These are phyloP conservation scores for Spathaspora sp. DNA, from an alignment of 805 yeast species.

Conservation along the genomic window DNA sequence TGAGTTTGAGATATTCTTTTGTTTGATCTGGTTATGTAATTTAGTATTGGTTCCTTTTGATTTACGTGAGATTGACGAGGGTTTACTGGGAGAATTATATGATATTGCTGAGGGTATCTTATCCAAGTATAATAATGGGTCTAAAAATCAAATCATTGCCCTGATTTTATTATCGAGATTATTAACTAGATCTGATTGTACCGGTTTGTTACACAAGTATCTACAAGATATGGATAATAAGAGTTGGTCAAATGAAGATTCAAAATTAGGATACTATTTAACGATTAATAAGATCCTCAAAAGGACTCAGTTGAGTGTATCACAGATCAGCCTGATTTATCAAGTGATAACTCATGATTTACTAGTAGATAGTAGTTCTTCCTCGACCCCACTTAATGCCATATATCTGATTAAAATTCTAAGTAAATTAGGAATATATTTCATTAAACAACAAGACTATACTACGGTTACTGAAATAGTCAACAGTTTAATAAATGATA, in stretches of 20 bases:
- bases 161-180: slow-evolving; percentile 51
- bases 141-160: slow-evolving; percentile 57
- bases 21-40: slow-evolving; percentile 70
- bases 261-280: slow-evolving; percentile 37
- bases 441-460: slow-evolving; percentile 22
- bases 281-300: slow-evolving; percentile 37
- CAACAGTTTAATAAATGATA: slow-evolving; percentile 40
- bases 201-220: slow-evolving; percentile 17
- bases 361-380: slow-evolving; percentile 8
- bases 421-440: slow-evolving; percentile 32
- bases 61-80: slow-evolving; percentile 34
- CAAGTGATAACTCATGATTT: slow-evolving; percentile 15
- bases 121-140: slow-evolving; percentile 35
- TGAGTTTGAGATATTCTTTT: slow-evolving; percentile 29
- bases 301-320: slow-evolving; percentile 3
- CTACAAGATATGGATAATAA: slow-evolving; percentile 19
- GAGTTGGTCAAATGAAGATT: background rate
- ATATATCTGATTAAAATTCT: slow-evolving; percentile 31
- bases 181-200: slow-evolving; percentile 47
- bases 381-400: slow-evolving; percentile 14
- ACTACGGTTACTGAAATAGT: slow-evolving; percentile 46
- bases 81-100: slow-evolving; percentile 33
- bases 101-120: slow-evolving; percentile 28
- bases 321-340: slow-evolving; percentile 11
- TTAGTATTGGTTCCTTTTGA: slow-evolving; percentile 74